Base-by-base conservation (phyloP, 2,329 filamentous ascomycete genomes). In the Metarhizium rileyi region DNA sequence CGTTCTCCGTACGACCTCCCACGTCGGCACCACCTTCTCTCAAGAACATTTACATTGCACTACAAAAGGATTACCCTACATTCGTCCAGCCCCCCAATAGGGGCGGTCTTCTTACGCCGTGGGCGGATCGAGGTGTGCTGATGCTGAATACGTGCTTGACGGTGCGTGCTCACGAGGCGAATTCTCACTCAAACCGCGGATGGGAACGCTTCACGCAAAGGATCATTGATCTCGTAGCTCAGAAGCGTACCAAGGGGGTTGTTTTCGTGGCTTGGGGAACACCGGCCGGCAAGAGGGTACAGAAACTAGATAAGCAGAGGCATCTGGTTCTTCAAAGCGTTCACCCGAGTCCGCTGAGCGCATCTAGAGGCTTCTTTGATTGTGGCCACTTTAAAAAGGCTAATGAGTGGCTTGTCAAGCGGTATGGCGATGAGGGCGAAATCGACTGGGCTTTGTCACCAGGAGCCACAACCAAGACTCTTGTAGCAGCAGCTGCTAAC, bases 211-310 rank as follows among this genome's bases (percentile, higher is more conserved):
- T 98, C 63, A 98, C 91, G 20, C 90, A 96, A 63, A 87, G 83
- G 55, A 85, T 93, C 40, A 94, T 98, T 55, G 90, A 97, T 56
- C 77, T 87, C 0, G 87, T 97, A 2, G 86, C 86, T 1, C 81
- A 84, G 62, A 83, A 86, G 57, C 78, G 90, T 42, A 83, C 79
- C 0, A 75, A 77, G 26, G 93, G 93, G 2, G 91, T 98, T 1
- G 93, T 96, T 4, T 98, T 96, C 63, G 72, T 98, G 66, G 91
- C 91, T 1, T 98, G 93, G 93, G 93, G 93, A 16, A 82, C 75
- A 5, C 87, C 89, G 1, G 93, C 93, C 0, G 86, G 83, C 50
- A 86, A 88, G 70, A 75, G 90, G 50, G 87, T 94, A 22, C 70
- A 76, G 40, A 85, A 82, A 57, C 76, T 97, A 47, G 85, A 93